Conservation (phyloP, 2,329 filamentous ascomycete species). For the Chrysoporthe puriensis region DNA sequence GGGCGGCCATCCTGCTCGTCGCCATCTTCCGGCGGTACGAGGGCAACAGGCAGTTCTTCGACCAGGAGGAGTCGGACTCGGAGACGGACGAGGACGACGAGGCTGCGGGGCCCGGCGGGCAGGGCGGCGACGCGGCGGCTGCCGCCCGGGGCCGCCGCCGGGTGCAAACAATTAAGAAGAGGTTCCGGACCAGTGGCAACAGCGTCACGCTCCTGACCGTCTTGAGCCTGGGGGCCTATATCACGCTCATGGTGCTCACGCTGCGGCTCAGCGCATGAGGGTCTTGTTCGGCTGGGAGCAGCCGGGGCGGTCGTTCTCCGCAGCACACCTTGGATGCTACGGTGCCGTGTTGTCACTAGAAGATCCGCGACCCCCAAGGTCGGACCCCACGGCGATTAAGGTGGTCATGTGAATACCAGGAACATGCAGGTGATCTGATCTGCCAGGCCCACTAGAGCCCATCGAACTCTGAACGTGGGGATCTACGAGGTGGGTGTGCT, state of each 20-base stretch:
- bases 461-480: background rate
- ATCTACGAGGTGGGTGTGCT: slow-evolving; percentile 20
- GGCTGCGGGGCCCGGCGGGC: slow-evolving; percentile 14
- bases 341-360: slow-evolving; percentile 14
- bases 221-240: slow-evolving; percentile 62
- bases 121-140: slow-evolving; percentile 18
- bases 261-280: slow-evolving; percentile 44
- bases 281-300: background rate
- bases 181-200: slow-evolving; percentile 67
- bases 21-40: slow-evolving; percentile 86
- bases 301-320: background rate
- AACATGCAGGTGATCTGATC: slow-evolving; percentile 24
- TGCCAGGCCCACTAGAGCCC: slow-evolving; percentile 17
- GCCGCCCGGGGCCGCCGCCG: slow-evolving; percentile 36
- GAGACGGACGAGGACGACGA: slow-evolving; percentile 35
- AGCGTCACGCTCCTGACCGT: slow-evolving; percentile 61
- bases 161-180: slow-evolving; percentile 49
- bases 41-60: slow-evolving; percentile 93
- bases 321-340: background rate
- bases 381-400: slow-evolving; percentile 6
- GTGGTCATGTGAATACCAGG: slow-evolving; percentile 25
- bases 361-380: background rate
- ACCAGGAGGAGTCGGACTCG: slow-evolving; percentile 47
- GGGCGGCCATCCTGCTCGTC: slow-evolving; percentile 79
- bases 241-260: slow-evolving; percentile 59